Evolutionary conservation across 768 basidiomycete genomes (phyloP), one percentile per base, ranked within the genome.

Genomic region (Suillus spraguei): DNA sequence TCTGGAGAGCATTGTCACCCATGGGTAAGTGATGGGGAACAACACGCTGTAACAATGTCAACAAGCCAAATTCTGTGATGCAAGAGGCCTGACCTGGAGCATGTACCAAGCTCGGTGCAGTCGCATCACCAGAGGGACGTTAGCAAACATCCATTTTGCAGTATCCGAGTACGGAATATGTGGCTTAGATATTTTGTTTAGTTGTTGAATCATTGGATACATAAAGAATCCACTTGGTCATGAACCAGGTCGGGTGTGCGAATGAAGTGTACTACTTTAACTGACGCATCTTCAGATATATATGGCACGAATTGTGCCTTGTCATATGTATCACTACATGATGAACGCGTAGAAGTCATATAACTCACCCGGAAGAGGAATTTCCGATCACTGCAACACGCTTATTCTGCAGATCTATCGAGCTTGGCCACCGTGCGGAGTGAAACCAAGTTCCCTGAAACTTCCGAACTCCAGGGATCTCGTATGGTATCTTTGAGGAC

Each of bases 251-350:
- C 8, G 87, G 87, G 35, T n/a, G 84, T 87, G 59, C 89, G 77
- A 53, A 71, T 71, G 70, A 88, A 88, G 68, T 91, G 87, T 60
- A 84, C 75, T 16, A 88, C 78, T 54, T 82, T 68, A 8, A 84
- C 80, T 22, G 80, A 79, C 3, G 82, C 76, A 65, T 88, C 85
- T 50, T 72, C 69, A 13, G 85, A 78, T 60, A 88, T 84, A 55
- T 74, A 67, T 11, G 87, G 86, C n/a, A 88, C 76, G 53, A 88
- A 80, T 70, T 90, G 89, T 3, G 87, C 86, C 87, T 89, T 62
- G 14, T 72, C 24, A 39, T 20, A 42, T 44, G 33, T 66, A 46
- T 46, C 33, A 69, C 28, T 42, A 61, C 33, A 4, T 24, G 28
- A 22, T 59, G 33, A 32, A 44, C 22, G 46, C 64, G 39, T 20